These are phyloP conservation scores for sorghum (Sorghum bicolor) DNA, from an alignment of 176 grass and related monocot species.

Conservation along the genomic window Sorghum_bicolor_NCBIv3 NC_012872.2:65294501-65295000, in stretches of 20 bases:
- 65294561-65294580: not conserved
- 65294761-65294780: not conserved
- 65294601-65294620: not conserved
- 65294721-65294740: too few relatives aligned
- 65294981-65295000: too few relatives aligned
- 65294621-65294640: slow-evolving; percentile 19
- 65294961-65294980: too few relatives aligned
- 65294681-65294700: not conserved
- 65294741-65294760: not conserved
- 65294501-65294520: not conserved
- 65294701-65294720: too few relatives aligned
- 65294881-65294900: too few relatives aligned
- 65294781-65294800: not conserved
- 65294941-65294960: too few relatives aligned
- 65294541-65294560: slow-evolving; percentile 35
- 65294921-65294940: too few relatives aligned
- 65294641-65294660: not conserved
- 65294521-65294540: not conserved
- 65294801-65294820: not conserved
- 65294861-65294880: too few relatives aligned
- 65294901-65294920: too few relatives aligned
- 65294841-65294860: too few relatives aligned
- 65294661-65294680: not conserved
- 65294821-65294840: too few relatives aligned
- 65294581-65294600: not conserved